phyloP scores from a whole-genome alignment of 768 basidiomycete genomes.

The Pleurotus eryngii region DNA sequence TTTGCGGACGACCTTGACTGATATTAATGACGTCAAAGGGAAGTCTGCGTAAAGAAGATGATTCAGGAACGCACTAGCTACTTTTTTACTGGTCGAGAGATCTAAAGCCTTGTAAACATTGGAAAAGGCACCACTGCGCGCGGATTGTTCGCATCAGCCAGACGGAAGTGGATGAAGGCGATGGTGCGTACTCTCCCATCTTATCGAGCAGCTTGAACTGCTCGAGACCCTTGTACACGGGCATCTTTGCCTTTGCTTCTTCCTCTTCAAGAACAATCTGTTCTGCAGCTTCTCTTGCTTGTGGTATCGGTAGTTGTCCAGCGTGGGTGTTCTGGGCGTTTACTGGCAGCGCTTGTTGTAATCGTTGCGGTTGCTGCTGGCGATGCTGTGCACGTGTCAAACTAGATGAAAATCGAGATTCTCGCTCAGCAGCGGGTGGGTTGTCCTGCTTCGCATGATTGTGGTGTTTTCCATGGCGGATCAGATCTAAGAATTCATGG shows the following conservation, averaged over 20 bases:
- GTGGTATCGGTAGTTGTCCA: slow-evolving; percentile 19
- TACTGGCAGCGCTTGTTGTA: slow-evolving; percentile 19
- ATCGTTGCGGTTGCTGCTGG: slow-evolving; percentile 20
- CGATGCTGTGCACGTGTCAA: slow-evolving; percentile 27
- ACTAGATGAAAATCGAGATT: slow-evolving; percentile 1
- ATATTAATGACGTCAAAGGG: slow-evolving; percentile 16
- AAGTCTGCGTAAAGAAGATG: background rate
- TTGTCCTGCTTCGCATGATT: slow-evolving; percentile 37
- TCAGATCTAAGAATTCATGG: slow-evolving; percentile 53
- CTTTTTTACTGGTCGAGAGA: slow-evolving; percentile 66
- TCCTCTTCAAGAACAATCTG: slow-evolving; percentile 75
- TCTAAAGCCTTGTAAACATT: slow-evolving; percentile 95
- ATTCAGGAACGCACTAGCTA: slow-evolving; percentile 62
- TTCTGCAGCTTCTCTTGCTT: slow-evolving; percentile 48
- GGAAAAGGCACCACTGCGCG: slow-evolving; percentile 87
- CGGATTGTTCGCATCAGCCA: slow-evolving; percentile 16
- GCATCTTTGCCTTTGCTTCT: slow-evolving; percentile 73
- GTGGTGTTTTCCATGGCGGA: slow-evolving; percentile 77
- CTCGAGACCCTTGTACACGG: slow-evolving; percentile 82
- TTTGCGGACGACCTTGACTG: slow-evolving; percentile 94
- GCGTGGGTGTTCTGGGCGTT: slow-evolving; percentile 3
- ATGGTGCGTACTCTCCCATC: slow-evolving; percentile 85
- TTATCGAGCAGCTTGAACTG: slow-evolving; percentile 73
- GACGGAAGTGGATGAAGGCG: slow-evolving; percentile 10
- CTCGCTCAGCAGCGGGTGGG: slow-evolving; percentile 12